These are phyloP conservation scores for Penicillium polonicum DNA, from an alignment of 2,329 filamentous ascomycete genomes.

Conservation along the genomic window DNA sequence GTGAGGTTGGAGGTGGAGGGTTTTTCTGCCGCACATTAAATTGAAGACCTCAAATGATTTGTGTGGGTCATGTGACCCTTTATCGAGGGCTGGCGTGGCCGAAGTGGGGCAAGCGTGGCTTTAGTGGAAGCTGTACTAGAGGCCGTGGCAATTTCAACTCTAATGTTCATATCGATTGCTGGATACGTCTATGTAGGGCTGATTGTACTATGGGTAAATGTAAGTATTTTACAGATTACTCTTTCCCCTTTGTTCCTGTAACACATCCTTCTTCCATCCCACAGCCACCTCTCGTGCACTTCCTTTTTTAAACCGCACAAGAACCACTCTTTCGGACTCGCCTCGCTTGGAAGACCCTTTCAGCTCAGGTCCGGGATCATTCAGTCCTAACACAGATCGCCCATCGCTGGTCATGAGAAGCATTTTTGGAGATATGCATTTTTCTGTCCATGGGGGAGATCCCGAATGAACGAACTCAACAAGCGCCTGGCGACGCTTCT, in stretches of 20 bases:
- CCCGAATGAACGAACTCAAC: slow-evolving; percentile 50
- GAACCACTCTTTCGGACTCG: slow-evolving; percentile 55
- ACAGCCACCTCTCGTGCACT: slow-evolving; percentile 58
- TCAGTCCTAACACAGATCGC: slow-evolving; percentile 53
- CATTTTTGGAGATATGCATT: slow-evolving; percentile 47
- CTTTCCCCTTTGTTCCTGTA: slow-evolving; percentile 35
- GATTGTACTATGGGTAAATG: background rate
- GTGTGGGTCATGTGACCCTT: slow-evolving; percentile 46
- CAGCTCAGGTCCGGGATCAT: slow-evolving; percentile 57
- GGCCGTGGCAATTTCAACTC: slow-evolving; percentile 20
- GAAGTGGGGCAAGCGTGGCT: slow-evolving; percentile 15
- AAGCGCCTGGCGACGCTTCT: slow-evolving; percentile 46
- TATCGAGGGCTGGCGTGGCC: slow-evolving; percentile 38
- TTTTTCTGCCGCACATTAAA: slow-evolving; percentile 33
- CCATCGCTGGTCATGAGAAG: slow-evolving; percentile 46
- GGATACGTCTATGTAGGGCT: background rate
- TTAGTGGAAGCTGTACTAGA: background rate
- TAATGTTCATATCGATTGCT: background rate
- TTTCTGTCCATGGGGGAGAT: slow-evolving; percentile 47
- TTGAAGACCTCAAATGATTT: slow-evolving; percentile 34
- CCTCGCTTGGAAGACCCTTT: slow-evolving; percentile 51
- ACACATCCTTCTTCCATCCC: slow-evolving; percentile 48
- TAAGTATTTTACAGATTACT: slow-evolving; percentile 33
- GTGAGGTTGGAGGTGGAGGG: slow-evolving; percentile 34
- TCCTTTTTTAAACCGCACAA: slow-evolving; percentile 57